Evolutionary conservation across 1,284 basidiomycete species (phyloP).

Genomic region (Melampsora larici-populina): DNA sequence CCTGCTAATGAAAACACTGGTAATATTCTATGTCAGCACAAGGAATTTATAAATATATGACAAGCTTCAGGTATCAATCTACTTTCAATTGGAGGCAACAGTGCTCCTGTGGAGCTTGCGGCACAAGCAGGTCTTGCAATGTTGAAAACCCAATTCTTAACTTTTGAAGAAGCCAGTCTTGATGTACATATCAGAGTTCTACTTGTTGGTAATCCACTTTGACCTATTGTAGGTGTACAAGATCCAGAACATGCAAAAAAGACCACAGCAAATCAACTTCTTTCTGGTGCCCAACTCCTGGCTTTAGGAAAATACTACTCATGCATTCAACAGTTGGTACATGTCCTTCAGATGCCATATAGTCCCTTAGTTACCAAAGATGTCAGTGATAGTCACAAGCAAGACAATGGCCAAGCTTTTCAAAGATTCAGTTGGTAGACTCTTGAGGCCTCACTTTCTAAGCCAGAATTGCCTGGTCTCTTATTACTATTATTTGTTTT

Average conservation of each 20-base stretch:
- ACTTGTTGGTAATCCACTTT: background rate
- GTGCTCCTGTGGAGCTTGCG: background rate
- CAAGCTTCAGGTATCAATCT: background rate
- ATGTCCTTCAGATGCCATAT: background rate
- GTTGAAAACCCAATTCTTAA: background rate
- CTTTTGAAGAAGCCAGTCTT: background rate
- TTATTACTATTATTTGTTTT: background rate
- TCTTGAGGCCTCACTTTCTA: background rate
- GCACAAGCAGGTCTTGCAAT: background rate
- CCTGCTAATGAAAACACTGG: background rate
- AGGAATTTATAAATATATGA: background rate
- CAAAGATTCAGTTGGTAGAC: conserved; percentile 8
- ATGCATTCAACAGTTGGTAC: conserved; percentile 2
- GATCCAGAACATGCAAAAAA: conserved; percentile 24
- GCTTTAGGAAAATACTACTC: conserved; percentile 15
- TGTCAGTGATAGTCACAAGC: conserved; percentile 23
- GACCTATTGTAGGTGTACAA: conserved; percentile 9
- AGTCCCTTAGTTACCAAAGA: background rate
- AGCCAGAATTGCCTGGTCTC: conserved; percentile 2
- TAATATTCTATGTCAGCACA: background rate
- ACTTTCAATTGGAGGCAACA: background rate
- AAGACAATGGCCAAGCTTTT: background rate
- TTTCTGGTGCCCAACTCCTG: conserved; percentile 8
- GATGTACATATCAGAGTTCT: conserved; percentile 1
- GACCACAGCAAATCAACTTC: background rate